These are phyloP conservation scores for Clohesyomyces aquaticus DNA, from an alignment of 495 filamentous ascomycete genomes.

Conservation along the genomic window DNA sequence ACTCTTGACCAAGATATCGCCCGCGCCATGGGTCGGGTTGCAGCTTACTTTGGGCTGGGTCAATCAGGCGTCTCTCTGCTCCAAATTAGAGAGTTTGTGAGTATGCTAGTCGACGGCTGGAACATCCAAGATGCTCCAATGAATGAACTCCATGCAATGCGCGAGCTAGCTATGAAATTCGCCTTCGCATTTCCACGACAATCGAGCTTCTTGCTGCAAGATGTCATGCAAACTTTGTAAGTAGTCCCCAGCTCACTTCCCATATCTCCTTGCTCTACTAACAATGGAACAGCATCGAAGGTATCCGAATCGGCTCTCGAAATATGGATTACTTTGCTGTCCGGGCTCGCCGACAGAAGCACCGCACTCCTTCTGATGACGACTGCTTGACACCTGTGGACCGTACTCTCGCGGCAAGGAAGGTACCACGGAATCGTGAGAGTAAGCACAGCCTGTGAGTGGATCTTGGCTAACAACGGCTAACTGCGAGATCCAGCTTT, in stretches of 20 bases:
- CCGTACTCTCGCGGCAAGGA: too few species aligned
- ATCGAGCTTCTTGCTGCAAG: background rate
- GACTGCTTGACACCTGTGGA: too few species aligned
- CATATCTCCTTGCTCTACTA: too few species aligned
- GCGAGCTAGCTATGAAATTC: background rate
- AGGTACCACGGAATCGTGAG: too few species aligned
- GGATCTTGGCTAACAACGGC: too few species aligned
- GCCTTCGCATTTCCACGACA: background rate
- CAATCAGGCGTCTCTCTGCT: background rate
- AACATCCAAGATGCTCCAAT: background rate
- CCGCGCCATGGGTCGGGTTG: background rate
- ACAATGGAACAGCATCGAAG: too few species aligned
- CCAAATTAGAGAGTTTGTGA: background rate
- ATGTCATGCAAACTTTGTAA: background rate
- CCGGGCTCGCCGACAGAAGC: too few species aligned
- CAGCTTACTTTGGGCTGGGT: background rate
- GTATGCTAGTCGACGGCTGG: background rate
- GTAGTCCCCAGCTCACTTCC: too few species aligned
- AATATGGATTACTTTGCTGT: background rate
- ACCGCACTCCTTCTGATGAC: too few species aligned
- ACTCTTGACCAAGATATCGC: background rate
- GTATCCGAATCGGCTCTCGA: background rate
- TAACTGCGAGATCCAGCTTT: too few species aligned
- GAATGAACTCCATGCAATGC: background rate
- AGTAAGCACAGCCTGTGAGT: too few species aligned